Conservation (phyloP, 106 monocot species). For the Narthecium ossifragum region DNA sequence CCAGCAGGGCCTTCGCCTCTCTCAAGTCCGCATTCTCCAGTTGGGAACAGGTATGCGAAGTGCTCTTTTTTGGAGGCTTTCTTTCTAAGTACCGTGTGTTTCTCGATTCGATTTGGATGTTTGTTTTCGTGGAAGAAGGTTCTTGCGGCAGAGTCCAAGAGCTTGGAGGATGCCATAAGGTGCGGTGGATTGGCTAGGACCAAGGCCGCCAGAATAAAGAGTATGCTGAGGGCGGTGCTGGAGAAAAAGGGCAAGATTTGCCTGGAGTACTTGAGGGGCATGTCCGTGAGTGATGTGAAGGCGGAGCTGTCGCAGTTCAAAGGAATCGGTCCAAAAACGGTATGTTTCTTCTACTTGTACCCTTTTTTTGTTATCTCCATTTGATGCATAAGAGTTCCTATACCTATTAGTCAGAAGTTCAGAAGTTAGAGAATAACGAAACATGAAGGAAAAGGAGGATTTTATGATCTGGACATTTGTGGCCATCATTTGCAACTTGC, state of each 20-base stretch:
- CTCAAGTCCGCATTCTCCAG: constrained; percentile 66
- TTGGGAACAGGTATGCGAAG: constrained; percentile 35
- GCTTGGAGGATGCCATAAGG: constrained; percentile 52
- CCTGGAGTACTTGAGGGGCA: constrained; percentile 48
- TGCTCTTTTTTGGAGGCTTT: background rate
- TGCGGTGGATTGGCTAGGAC: constrained; percentile 70
- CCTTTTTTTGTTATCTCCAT: background rate
- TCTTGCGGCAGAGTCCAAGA: constrained; percentile 36
- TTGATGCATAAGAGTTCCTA: background rate
- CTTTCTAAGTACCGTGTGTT: background rate
- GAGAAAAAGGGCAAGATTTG: constrained; percentile 47
- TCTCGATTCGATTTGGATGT: background rate
- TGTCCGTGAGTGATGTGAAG: constrained; percentile 63
- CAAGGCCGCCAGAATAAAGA: constrained; percentile 58
- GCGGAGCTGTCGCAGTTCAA: constrained; percentile 69
- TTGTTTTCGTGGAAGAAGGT: constrained; percentile 25
- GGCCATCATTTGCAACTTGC: too few species aligned
- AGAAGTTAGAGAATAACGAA: too few species aligned
- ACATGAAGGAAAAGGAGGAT: too few species aligned
- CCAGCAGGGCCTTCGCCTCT: constrained; percentile 46
- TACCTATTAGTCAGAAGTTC: too few species aligned
- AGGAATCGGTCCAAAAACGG: constrained; percentile 87
- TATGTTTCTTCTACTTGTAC: constrained; percentile 11
- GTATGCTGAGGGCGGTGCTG: constrained; percentile 35
- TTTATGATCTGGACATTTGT: too few species aligned